Conservation (phyloP, 768 basidiomycete species). For the Psilocybe cyanescens region DNA sequence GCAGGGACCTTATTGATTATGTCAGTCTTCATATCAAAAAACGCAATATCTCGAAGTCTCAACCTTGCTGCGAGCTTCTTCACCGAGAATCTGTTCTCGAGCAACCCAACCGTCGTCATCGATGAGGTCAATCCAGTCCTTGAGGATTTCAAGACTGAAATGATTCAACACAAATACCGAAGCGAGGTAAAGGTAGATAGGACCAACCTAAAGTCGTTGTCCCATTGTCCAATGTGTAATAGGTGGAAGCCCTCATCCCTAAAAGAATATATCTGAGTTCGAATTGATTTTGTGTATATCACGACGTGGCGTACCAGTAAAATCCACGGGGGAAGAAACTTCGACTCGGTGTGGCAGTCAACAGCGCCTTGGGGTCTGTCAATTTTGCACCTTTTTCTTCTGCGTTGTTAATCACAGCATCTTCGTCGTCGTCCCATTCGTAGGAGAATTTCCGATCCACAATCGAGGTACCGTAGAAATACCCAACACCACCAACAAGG, state of each 20-base stretch:
- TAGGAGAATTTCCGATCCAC: slow-evolving; percentile 84
- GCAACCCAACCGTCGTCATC: slow-evolving; percentile 97
- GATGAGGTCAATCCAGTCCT: slow-evolving; percentile 87
- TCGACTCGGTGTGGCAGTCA: slow-evolving; percentile 94
- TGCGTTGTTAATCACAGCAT: slow-evolving; percentile 37
- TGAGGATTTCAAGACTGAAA: slow-evolving; percentile 82
- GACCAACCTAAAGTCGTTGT: slow-evolving; percentile 71
- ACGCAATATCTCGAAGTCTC: slow-evolving; percentile 5
- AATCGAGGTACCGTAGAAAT: slow-evolving; percentile 91
- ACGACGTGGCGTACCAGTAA: slow-evolving; percentile 70
- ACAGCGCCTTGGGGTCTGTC: slow-evolving; percentile 73
- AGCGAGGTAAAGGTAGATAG: not conserved
- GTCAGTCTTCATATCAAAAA: not conserved
- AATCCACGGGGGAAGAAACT: slow-evolving; percentile 98
- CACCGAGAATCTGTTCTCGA: slow-evolving; percentile 94
- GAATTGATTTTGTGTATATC: not conserved
- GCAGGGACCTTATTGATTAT: slow-evolving; percentile 63
- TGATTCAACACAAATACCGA: not conserved
- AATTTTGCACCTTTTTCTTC: slow-evolving; percentile 61
- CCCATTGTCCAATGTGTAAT: slow-evolving; percentile 90
- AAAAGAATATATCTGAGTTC: slow-evolving; percentile 15
- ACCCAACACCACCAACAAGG: slow-evolving; percentile 90
- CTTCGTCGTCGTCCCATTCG: slow-evolving; percentile 85
- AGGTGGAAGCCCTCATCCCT: slow-evolving; percentile 99
- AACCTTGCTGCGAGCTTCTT: slow-evolving; percentile 94